phyloP scores from a whole-genome alignment of 768 basidiomycete genomes.

The Tulasnella sp. region DNA sequence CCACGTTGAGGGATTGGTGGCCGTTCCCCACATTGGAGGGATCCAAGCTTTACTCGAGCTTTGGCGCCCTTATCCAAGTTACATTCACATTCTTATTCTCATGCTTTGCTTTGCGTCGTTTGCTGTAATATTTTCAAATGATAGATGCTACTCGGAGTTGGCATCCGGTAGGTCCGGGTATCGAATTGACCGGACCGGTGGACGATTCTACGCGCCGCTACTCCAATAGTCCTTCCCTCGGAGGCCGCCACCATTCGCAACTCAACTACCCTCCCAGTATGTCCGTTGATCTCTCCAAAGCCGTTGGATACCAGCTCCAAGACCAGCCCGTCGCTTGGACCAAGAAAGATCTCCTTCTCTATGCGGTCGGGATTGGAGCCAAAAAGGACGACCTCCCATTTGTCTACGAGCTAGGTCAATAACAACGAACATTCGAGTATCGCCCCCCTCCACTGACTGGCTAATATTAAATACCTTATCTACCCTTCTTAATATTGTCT shows the following conservation, averaged over 20 bases:
- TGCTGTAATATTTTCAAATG: neutral
- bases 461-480: neutral
- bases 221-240: neutral
- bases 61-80: neutral
- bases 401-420: conserved; percentile 50
- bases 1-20: too few relatives aligned
- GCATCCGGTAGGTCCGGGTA: neutral
- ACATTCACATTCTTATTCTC: neutral
- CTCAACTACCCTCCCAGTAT: conserved; percentile 36
- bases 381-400: conserved; percentile 67
- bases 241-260: too few relatives aligned
- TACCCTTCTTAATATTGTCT: neutral
- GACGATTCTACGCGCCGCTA: neutral
- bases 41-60: conserved; percentile 5
- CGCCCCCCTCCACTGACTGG: neutral
- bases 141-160: too few relatives aligned
- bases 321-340: conserved; percentile 72
- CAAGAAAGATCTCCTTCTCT: conserved; percentile 73
- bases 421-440: neutral
- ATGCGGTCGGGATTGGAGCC: conserved; percentile 77
- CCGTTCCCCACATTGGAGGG: conserved; percentile 10
- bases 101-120: neutral
- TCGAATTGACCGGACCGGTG: neutral
- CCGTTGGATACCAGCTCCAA: conserved; percentile 56
- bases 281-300: conserved; percentile 59